phyloP scores from a whole-genome alignment of 169 alveolate species.

The Babesia divergens region DNA sequence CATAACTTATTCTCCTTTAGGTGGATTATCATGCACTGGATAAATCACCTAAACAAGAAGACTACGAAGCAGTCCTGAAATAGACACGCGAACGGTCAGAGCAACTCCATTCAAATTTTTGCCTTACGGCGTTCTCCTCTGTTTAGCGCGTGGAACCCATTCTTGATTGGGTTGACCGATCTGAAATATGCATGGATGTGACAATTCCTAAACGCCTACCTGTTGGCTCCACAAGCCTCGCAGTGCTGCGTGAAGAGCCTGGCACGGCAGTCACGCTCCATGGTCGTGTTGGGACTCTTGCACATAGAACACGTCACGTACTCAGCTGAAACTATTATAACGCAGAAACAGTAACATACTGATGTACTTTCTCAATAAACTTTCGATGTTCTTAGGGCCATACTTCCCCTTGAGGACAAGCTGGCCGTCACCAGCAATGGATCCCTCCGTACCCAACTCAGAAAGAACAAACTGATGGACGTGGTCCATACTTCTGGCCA shows the following conservation, averaged over 20 bases:
- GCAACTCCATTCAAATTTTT: slow-evolving; percentile 53
- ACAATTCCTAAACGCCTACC: slow-evolving; percentile 5
- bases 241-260: slow-evolving; percentile 88
- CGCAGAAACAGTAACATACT: slow-evolving; percentile 33
- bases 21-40: background rate
- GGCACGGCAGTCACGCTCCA: slow-evolving; percentile 88
- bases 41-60: background rate
- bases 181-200: slow-evolving; percentile 54
- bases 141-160: slow-evolving; percentile 91
- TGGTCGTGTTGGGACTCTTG: slow-evolving; percentile 87
- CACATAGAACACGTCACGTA: slow-evolving; percentile 94
- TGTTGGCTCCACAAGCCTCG: slow-evolving; percentile 90
- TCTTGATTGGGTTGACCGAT: slow-evolving; percentile 89
- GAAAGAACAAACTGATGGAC: slow-evolving; percentile 90
- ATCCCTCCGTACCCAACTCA: slow-evolving; percentile 90
- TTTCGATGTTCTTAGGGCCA: slow-evolving; percentile 91
- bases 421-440: slow-evolving; percentile 93
- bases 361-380: slow-evolving; percentile 87
- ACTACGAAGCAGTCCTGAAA: background rate
- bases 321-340: slow-evolving; percentile 72
- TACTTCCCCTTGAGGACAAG: slow-evolving; percentile 90
- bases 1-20: background rate
- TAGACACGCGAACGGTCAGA: background rate
- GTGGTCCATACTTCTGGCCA: slow-evolving; percentile 91
- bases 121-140: slow-evolving; percentile 91